Conservation (phyloP, 202 grass and related monocot genomes). For the Eragrostis tef region DNA sequence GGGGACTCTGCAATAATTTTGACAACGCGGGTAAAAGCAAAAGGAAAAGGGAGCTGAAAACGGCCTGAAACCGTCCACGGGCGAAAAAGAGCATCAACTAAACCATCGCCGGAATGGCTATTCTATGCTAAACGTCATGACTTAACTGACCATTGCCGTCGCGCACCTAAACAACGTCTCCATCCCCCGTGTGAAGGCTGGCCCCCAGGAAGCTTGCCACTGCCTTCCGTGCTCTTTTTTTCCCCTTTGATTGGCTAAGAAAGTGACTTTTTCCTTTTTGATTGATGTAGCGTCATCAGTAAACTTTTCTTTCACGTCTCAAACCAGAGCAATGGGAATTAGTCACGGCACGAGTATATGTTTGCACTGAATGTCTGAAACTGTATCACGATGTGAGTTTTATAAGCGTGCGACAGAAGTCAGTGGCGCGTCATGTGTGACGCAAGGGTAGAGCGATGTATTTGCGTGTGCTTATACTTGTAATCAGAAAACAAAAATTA, state of each 20-base stretch:
- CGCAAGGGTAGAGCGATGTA: background rate
- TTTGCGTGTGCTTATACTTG: background rate
- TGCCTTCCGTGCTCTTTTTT: background rate
- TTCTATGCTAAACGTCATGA: conserved; percentile 34
- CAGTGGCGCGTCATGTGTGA: background rate
- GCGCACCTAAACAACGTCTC: conserved; percentile 22
- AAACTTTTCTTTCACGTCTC: conserved; percentile 26
- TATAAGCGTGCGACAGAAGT: too few relatives aligned
- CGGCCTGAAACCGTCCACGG: conserved; percentile 12
- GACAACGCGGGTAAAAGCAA: conserved; percentile 20
- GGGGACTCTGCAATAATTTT: background rate
- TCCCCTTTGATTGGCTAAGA: background rate
- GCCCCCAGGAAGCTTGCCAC: background rate
- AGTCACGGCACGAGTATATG: background rate
- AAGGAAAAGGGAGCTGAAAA: conserved; percentile 32
- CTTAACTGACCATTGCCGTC: conserved; percentile 1
- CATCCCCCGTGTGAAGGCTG: conserved; percentile 14
- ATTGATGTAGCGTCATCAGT: too few relatives aligned
- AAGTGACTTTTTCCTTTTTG: background rate
- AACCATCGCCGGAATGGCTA: background rate
- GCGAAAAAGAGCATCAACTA: background rate
- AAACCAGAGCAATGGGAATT: background rate
- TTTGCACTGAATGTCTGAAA: too few relatives aligned
- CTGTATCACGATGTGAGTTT: too few relatives aligned
- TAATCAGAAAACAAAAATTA: too few relatives aligned